These are phyloP conservation scores for Ramularia collo-cygni DNA, from an alignment of 2,329 filamentous ascomycete genomes.

Conservation along the genomic window DNA sequence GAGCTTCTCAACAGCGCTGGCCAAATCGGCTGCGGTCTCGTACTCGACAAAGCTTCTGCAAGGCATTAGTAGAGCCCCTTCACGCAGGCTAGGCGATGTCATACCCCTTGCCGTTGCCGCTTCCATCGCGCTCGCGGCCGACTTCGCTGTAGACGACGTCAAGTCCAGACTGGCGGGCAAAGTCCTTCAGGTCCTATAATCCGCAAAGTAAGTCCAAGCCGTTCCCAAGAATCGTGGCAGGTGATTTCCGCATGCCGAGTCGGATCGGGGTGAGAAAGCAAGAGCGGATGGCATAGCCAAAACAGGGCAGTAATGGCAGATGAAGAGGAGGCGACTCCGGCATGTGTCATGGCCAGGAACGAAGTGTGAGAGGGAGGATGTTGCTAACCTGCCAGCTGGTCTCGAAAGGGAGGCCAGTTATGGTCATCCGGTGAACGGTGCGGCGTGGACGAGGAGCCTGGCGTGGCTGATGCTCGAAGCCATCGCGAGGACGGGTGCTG, in stretches of 20 bases:
- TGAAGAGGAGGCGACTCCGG: background rate
- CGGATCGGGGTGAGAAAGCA: constrained; percentile 10
- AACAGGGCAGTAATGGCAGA: too few relatives aligned
- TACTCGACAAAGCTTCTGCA: constrained; percentile 84
- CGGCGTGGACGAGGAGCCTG: constrained; percentile 76
- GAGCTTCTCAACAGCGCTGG: constrained; percentile 88
- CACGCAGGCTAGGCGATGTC: background rate
- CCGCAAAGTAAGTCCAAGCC: constrained; percentile 17
- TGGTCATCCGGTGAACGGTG: constrained; percentile 94
- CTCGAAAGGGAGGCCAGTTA: constrained; percentile 91
- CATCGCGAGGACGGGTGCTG: constrained; percentile 58
- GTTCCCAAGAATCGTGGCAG: constrained; percentile 5
- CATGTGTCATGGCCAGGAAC: constrained; percentile 29
- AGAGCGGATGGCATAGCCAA: background rate
- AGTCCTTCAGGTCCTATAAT: constrained; percentile 97
- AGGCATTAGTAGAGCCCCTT: background rate
- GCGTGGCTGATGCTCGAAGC: constrained; percentile 57
- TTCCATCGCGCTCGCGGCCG: constrained; percentile 77
- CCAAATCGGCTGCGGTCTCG: constrained; percentile 83
- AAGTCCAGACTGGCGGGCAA: constrained; percentile 90
- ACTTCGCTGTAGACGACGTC: constrained; percentile 99
- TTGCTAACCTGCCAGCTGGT: constrained; percentile 99
- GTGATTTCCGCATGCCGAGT: constrained; percentile 19
- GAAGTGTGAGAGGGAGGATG: constrained; percentile 15
- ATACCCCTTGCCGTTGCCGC: constrained; percentile 60